phyloP scores from a whole-genome alignment of 2,329 filamentous ascomycete genomes.

The Aphanocladium album region DNA sequence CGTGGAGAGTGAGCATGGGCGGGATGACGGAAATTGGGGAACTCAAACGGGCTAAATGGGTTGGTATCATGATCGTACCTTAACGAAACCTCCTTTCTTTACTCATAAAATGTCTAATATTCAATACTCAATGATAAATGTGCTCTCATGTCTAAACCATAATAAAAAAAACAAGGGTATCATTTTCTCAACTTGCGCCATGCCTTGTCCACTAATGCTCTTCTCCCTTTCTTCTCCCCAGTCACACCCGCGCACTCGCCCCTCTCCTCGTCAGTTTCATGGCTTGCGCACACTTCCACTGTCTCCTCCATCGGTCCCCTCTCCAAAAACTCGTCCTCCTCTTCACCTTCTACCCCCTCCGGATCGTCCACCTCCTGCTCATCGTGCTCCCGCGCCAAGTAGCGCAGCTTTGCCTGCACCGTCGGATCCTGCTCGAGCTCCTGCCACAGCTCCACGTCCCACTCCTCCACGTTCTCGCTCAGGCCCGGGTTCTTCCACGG shows the following conservation, averaged over 20 bases:
- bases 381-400: conserved; percentile 34
- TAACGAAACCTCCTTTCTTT: too few relatives aligned
- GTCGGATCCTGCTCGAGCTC: conserved; percentile 50
- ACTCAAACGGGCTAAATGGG: too few relatives aligned
- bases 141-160: background rate
- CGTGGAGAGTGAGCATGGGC: too few relatives aligned
- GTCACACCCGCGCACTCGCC: background rate
- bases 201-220: conserved; percentile 4
- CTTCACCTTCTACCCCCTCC: conserved; percentile 19
- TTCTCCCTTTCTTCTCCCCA: background rate
- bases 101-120: background rate
- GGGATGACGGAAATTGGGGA: too few relatives aligned
- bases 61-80: too few relatives aligned
- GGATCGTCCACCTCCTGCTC: conserved; percentile 20
- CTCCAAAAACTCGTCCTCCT: conserved; percentile 11
- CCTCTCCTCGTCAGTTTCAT: conserved; percentile 5
- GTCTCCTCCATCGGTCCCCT: conserved; percentile 2
- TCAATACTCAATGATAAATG: background rate
- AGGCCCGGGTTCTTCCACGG: conserved; percentile 33
- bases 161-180: background rate
- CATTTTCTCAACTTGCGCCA: conserved; percentile 10
- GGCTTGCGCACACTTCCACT: background rate
- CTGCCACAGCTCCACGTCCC: conserved; percentile 53
- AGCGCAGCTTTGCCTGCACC: conserved; percentile 37
- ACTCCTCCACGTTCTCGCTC: conserved; percentile 41